Percentiles rank a stretch among this genome's conserved stretches.
Evolutionary conservation across 1,139 yeast species (phyloP).

Genomic region (Lodderomyces metapsilosis): DNA sequence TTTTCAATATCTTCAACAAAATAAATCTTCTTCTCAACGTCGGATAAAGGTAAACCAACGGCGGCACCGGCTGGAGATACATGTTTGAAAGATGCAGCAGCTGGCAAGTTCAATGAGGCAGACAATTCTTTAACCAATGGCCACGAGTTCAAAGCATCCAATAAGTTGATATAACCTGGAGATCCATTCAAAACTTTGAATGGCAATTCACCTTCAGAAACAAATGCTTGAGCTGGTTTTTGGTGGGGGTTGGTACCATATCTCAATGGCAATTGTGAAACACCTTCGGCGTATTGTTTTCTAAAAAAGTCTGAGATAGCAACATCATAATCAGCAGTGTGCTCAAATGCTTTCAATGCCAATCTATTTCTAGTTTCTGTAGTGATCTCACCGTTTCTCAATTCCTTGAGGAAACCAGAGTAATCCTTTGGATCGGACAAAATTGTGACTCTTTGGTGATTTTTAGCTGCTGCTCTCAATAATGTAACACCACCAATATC

Average conservation of each 20-base stretch:
- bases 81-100: constrained; percentile 98
- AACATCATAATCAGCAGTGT: constrained; percentile 95
- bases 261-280: constrained; percentile 87
- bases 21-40: constrained; percentile 89
- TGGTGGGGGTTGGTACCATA: constrained; percentile 99
- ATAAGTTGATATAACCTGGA: constrained; percentile 94
- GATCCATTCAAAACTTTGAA: constrained; percentile 92
- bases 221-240: constrained; percentile 97
- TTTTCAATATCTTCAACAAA: constrained; percentile 93
- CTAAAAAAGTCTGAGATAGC: constrained; percentile 96
- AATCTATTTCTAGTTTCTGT: constrained; percentile 72
- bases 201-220: constrained; percentile 82
- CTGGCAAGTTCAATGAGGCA: constrained; percentile 92
- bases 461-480: constrained; percentile 97
- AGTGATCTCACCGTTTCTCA: constrained; percentile 70
- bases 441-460: constrained; percentile 93
- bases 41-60: constrained; percentile 89
- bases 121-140: constrained; percentile 95
- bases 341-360: constrained; percentile 97
- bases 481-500: constrained; percentile 98
- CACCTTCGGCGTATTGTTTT: constrained; percentile 90
- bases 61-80: constrained; percentile 99
- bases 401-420: constrained; percentile 79
- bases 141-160: constrained; percentile 98
- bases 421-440: constrained; percentile 93